Conservation (phyloP, 2,329 filamentous ascomycete species). For the Neurospora crassa region DNA sequence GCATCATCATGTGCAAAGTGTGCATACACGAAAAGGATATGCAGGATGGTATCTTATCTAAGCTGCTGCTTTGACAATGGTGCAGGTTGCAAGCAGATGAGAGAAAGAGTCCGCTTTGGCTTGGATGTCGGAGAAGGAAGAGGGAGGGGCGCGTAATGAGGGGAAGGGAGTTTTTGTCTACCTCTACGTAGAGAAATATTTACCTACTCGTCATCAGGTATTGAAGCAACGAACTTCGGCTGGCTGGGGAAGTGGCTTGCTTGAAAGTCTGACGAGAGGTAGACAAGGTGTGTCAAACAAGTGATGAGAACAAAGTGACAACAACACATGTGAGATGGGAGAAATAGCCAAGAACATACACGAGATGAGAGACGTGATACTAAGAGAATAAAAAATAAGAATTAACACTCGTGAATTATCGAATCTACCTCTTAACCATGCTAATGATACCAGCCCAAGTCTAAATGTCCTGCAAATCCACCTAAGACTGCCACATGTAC, state of each 20-base stretch:
- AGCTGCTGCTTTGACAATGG: not conserved
- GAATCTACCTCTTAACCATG: not conserved
- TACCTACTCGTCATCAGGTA: too few species aligned
- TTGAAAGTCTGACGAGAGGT: too few species aligned
- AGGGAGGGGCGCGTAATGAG: not conserved
- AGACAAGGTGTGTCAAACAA: too few species aligned
- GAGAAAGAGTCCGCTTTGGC: not conserved
- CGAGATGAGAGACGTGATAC: too few species aligned
- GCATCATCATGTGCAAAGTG: not conserved
- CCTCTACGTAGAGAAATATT: too few species aligned
- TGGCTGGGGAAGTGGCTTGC: too few species aligned
- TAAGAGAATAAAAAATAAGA: not conserved
- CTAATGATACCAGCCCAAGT: not conserved
- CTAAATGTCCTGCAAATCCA: not conserved
- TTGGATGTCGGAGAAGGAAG: not conserved
- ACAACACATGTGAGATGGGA: too few species aligned
- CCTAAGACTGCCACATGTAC: constrained; percentile 52
- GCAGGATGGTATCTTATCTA: not conserved
- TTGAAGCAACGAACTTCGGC: too few species aligned
- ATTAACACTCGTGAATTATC: not conserved
- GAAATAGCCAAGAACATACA: too few species aligned
- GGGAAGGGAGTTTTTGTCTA: not conserved
- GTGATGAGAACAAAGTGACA: too few species aligned
- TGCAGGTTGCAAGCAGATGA: not conserved
- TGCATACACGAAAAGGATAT: not conserved